phyloP scores from a whole-genome alignment of 2,329 filamentous ascomycete species.

The Cordyceps farinosa region DNA sequence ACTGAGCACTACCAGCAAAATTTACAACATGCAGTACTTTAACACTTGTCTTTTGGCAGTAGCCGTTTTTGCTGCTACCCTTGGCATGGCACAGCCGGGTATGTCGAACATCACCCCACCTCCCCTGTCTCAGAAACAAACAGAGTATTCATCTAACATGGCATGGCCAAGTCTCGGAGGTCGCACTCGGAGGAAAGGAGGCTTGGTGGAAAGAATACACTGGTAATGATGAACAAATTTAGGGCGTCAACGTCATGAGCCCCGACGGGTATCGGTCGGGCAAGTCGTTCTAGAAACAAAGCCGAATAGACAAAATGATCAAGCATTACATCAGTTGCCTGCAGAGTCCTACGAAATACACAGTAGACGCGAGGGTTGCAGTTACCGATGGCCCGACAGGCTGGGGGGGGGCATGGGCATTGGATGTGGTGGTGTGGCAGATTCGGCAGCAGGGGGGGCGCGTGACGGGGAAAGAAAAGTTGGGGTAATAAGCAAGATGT shows the following conservation, averaged over 20 bases:
- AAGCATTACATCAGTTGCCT: background rate
- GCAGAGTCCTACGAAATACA: background rate
- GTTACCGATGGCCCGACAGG: background rate
- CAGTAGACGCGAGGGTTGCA: background rate
- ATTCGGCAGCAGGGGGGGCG: background rate
- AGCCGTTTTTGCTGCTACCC: no score
- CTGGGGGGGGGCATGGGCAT: background rate
- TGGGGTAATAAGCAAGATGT: slow-evolving; percentile 6
- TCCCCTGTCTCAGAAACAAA: no score
- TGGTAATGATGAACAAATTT: no score
- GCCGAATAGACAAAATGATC: background rate
- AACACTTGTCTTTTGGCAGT: no score
- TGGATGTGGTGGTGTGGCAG: background rate
- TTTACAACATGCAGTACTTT: no score
- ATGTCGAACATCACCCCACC: no score
- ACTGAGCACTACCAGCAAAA: no score
- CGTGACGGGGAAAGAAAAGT: background rate
- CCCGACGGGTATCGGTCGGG: slow-evolving; percentile 34
- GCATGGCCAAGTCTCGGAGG: no score
- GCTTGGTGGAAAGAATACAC: no score
- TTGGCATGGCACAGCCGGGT: no score
- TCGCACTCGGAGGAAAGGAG: no score
- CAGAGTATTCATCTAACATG: background rate
- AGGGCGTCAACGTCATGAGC: background rate
- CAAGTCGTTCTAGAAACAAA: slow-evolving; percentile 27